These are phyloP conservation scores for Neurospora intermedia DNA, from an alignment of 495 filamentous ascomycete genomes.

Conservation along the genomic window DNA sequence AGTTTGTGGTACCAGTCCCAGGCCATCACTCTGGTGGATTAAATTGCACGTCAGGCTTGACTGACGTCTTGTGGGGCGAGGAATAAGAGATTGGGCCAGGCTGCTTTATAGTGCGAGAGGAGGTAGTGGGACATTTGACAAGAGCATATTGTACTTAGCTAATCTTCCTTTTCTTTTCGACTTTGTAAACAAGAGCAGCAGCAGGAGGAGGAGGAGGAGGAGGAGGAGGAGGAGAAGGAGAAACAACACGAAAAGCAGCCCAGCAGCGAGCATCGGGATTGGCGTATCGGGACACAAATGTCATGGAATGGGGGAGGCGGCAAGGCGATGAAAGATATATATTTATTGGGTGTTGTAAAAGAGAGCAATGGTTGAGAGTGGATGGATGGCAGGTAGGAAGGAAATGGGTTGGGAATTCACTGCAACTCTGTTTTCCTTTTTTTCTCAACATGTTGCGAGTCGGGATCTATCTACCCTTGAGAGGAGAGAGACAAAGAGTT, in stretches of 20 bases:
- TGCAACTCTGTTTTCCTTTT: background rate
- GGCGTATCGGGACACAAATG: background rate
- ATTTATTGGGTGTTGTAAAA: background rate
- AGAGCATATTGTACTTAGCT: background rate
- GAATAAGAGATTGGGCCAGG: background rate
- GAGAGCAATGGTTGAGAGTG: background rate
- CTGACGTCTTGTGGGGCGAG: background rate
- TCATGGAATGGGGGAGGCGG: background rate
- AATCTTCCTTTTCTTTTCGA: background rate
- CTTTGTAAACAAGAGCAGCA: background rate
- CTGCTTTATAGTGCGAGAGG: background rate
- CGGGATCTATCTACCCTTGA: background rate
- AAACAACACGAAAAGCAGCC: background rate
- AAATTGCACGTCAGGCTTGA: background rate
- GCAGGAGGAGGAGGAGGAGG: background rate
- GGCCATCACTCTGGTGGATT: background rate
- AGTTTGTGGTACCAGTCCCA: background rate
- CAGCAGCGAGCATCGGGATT: background rate
- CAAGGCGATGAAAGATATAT: background rate
- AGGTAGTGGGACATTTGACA: background rate
- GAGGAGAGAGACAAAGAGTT: background rate
- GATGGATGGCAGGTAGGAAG: background rate
- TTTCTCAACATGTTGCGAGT: background rate
- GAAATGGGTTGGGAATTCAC: background rate
- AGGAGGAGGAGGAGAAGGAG: no score